phyloP scores from a whole-genome alignment of 495 filamentous ascomycete genomes.

The Echria macrotheca region DNA sequence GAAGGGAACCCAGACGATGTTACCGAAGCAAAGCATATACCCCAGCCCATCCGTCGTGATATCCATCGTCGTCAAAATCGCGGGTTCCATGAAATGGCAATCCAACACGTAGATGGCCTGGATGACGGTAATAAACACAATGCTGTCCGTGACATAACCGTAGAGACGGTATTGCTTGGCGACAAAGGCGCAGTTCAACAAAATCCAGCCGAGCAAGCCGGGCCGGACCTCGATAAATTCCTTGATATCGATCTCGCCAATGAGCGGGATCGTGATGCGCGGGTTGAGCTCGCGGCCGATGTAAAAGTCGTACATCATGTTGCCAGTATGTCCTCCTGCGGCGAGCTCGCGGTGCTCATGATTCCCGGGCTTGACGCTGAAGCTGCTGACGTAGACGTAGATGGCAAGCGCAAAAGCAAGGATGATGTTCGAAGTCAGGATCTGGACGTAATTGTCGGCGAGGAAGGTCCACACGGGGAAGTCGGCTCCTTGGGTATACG shows the following conservation, averaged over 20 bases:
- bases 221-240: conserved; percentile 85
- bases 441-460: conserved; percentile 79
- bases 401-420: conserved; percentile 62
- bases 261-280: conserved; percentile 68
- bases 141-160: conserved; percentile 81
- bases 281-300: conserved; percentile 97
- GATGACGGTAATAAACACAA: conserved; percentile 71
- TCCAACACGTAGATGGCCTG: conserved; percentile 86
- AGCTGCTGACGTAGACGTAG: conserved; percentile 76
- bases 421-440: conserved; percentile 77
- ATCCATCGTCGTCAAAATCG: conserved; percentile 93
- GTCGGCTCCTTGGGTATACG: conserved; percentile 67
- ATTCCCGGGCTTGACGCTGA: conserved; percentile 68
- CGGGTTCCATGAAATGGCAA: conserved; percentile 80
- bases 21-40: conserved; percentile 93
- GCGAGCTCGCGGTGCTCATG: conserved; percentile 70
- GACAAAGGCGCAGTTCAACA: conserved; percentile 79
- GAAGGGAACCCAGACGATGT: conserved; percentile 91
- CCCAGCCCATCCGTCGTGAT: conserved; percentile 94
- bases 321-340: conserved; percentile 74
- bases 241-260: conserved; percentile 87
- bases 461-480: conserved; percentile 91
- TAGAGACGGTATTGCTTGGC: conserved; percentile 81
- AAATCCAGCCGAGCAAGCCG: conserved; percentile 83
- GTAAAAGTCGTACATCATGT: conserved; percentile 91